Base-by-base conservation (phyloP, 2,329 filamentous ascomycete genomes). In the Pseudocercospora pini-densiflorae region DNA sequence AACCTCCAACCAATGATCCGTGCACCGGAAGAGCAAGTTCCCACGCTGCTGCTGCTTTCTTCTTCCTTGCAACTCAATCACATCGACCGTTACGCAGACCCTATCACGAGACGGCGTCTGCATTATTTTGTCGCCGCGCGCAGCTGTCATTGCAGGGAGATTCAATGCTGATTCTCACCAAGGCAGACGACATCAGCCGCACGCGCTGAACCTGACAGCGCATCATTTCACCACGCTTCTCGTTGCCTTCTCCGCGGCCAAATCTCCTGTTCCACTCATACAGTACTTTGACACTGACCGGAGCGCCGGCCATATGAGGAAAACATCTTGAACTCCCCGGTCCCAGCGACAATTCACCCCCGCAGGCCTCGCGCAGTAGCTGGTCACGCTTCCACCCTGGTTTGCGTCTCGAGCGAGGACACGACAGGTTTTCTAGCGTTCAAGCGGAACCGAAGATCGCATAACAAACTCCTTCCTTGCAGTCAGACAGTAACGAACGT, bases 401-500 rank as follows among this genome's bases (percentile, higher is more conserved):
- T 45, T 24, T 21, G 36, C 60, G 49, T 61, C 49, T 55, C 49
- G 53, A 59, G 55, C 53, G 63, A 61, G 63, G 40, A 60, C 58
- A 64, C 60, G 63, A 66, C 66, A 45, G 53, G 24, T 64, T 59
- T 58, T 59, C 62, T 59, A 62, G 65, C 65, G 62, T 59, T 58
- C 14, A 43, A 45, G 49, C 62, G 54, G 65, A 54, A 54, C 63
- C 63, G 63, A 40, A 55, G 47, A 65, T 63, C 60, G 19, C 60
- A 59, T 47, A 62, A 60, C 51, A 53, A 36, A 16, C 51, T 55
- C 31, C 47, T 27, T 40, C 63, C 59, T 57, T 63, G 63, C 58
- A 47, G 59, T 21, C 33, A 57, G 63, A 54, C 66, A 65, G 60
- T 61, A 53, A 63, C 49, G 49, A 16, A 23, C 49, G 7, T 54